Percentiles rank a stretch among this genome's conserved stretches.
Evolutionary conservation across 2,329 filamentous ascomycete genomes (phyloP).

Genomic region (Amylocarpus encephaloides): DNA sequence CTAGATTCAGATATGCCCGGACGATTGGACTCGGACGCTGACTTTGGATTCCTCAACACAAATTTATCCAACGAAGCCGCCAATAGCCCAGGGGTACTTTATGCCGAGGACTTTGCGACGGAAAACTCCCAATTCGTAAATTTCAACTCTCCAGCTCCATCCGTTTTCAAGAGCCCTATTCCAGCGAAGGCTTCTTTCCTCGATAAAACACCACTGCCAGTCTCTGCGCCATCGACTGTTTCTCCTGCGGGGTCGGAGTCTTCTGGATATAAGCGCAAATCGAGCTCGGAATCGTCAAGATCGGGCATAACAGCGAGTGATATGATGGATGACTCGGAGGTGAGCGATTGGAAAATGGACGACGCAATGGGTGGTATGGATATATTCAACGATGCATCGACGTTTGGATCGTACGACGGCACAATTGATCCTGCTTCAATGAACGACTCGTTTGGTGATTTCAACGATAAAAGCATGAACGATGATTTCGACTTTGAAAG

Average conservation of each 20-base stretch:
- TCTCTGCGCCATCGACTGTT: conserved; percentile 27
- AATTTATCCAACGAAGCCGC: conserved; percentile 27
- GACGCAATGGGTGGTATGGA: conserved; percentile 24
- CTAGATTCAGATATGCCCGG: conserved; percentile 33
- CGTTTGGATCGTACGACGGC: conserved; percentile 34
- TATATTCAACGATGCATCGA: conserved; percentile 34
- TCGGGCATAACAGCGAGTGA: conserved; percentile 38
- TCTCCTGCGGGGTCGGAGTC: conserved; percentile 41
- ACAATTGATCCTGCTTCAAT: conserved; percentile 35
- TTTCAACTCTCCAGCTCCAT: conserved; percentile 24
- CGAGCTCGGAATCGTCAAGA: conserved; percentile 42
- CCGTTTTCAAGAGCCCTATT: conserved; percentile 23
- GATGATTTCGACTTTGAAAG: conserved; percentile 52
- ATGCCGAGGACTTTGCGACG: conserved; percentile 25
- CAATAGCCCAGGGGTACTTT: conserved; percentile 28
- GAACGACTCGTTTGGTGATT: conserved; percentile 30
- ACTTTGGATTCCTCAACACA: conserved; percentile 35
- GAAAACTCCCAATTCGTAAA: conserved; percentile 23
- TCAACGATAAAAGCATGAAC: conserved; percentile 42
- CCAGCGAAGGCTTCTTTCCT: conserved; percentile 18
- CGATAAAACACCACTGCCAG: conserved; percentile 16
- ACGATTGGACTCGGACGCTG: conserved; percentile 29
- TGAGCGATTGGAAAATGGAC: conserved; percentile 39
- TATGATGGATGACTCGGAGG: conserved; percentile 38
- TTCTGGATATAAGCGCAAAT: conserved; percentile 42